Evolutionary conservation across 371 early-diverging fungal species (phyloP), one percentile per base, ranked within the genome.

Genomic region (Apophysomyces ossiformis): DNA sequence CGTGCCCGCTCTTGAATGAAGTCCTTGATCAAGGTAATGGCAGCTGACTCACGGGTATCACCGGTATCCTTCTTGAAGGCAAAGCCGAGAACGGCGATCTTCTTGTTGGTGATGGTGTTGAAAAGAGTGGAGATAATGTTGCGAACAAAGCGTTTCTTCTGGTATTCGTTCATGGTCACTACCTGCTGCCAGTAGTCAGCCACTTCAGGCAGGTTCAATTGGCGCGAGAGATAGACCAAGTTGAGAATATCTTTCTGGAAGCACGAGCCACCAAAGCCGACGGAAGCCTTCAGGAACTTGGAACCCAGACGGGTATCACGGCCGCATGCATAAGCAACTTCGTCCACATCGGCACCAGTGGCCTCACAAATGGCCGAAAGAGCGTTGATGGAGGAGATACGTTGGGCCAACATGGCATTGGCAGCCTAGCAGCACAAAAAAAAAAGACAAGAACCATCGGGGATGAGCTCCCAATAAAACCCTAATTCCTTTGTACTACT

Each of bases 41-140:
- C 96, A 38, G 98, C 94, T 56, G 94, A 92, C 83, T 96, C 96
- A 68, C 97, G 89, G 39, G 98, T 93, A 77, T 97, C 98, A 60
- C 95, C 95, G 32, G 96, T 97, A 69, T 95, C 93, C 86, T 94
- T 94, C 86, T 97, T 97, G 87, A 94, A 97, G 7, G 98, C 96
- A 73, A 96, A 97, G 32, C 98, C 98, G 47, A 93, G 85, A 21
- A 95, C 83, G 7, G 94, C 93, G 69, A 97, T 86, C 63, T 83
- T 84, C 84, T 92, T 94, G 82, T 91, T 86, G 60, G 92, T 89
- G 72, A 95, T 89, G 37, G 95, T 94, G 85, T 92, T 90, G 81
- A 93, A 93, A 13, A 95, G 83, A 4, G 83, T 82, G 46, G 85
- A 81, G 67, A 93, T 84, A 65, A 87, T 87, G 69, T 85, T 86